Percentiles rank a stretch among this genome's conserved stretches.
These are phyloP conservation scores for Xylaria scruposa DNA, from an alignment of 495 filamentous ascomycete species.

Conservation along the genomic window DNA sequence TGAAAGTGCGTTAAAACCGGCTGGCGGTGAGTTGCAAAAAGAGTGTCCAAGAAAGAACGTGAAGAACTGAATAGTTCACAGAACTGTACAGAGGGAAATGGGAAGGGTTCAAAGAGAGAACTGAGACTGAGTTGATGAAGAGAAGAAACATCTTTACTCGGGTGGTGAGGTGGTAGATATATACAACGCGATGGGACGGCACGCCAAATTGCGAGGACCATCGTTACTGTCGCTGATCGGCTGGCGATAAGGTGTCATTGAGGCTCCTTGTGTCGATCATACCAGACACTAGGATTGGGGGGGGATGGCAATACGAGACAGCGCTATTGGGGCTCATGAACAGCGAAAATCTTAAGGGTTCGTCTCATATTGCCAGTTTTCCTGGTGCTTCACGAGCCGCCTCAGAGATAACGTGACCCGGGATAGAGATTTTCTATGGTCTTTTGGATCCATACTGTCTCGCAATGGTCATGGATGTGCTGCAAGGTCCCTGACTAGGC, in stretches of 20 bases:
- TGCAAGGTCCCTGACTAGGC: slow-evolving; percentile 7
- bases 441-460: slow-evolving; percentile 1
- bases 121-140: slow-evolving; percentile 27
- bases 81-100: slow-evolving; percentile 46
- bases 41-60: slow-evolving; percentile 40
- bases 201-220: slow-evolving; percentile 17
- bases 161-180: slow-evolving; percentile 10
- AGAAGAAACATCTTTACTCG: not conserved
- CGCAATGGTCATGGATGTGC: slow-evolving; percentile 20
- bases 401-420: not conserved
- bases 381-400: not conserved
- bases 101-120: slow-evolving; percentile 41
- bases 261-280: slow-evolving; percentile 42
- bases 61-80: slow-evolving; percentile 51
- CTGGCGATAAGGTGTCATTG: slow-evolving; percentile 29
- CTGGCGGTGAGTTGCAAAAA: slow-evolving; percentile 49
- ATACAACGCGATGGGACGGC: slow-evolving; percentile 14
- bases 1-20: slow-evolving; percentile 43
- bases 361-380: slow-evolving; percentile 31
- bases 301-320: slow-evolving; percentile 34
- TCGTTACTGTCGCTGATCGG: slow-evolving; percentile 21
- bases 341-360: slow-evolving; percentile 26
- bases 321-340: slow-evolving; percentile 27
- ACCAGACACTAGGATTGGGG: slow-evolving; percentile 31
- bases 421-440: not conserved